A percentile compares a stretch with the other conserved stretches of the same genome.
phyloP scores from a whole-genome alignment of 2,329 filamentous ascomycete species.

The Pestalotiopsis sp. region DNA sequence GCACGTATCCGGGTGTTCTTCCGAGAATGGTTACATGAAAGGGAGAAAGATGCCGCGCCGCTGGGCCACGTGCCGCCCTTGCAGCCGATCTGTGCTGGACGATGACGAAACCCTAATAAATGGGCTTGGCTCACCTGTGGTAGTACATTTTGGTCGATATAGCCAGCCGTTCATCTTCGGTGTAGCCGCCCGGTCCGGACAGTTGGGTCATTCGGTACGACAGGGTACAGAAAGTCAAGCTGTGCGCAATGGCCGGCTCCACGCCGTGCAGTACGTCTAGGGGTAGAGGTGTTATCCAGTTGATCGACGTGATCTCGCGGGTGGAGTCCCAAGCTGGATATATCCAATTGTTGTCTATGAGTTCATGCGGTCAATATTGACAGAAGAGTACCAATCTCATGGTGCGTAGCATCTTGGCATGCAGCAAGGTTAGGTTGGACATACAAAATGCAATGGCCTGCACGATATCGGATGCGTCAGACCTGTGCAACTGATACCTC shows the following conservation, averaged over 20 bases:
- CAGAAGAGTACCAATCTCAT: neutral
- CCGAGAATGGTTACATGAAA: neutral
- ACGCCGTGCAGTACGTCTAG: conserved; percentile 15
- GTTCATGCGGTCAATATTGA: neutral
- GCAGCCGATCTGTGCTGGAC: neutral
- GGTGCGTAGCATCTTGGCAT: neutral
- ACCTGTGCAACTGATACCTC: neutral
- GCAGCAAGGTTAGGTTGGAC: conserved; percentile 15
- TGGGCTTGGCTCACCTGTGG: neutral
- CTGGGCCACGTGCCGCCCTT: conserved; percentile 9
- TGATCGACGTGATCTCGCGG: conserved; percentile 16
- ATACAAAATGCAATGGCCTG: conserved; percentile 33
- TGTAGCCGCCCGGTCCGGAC: neutral
- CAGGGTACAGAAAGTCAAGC: conserved; percentile 24
- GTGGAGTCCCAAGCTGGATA: conserved; percentile 15
- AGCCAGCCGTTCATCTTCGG: conserved; percentile 11
- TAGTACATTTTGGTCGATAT: conserved; percentile 5
- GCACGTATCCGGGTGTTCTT: neutral
- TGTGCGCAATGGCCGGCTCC: conserved; percentile 18
- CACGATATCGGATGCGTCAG: neutral
- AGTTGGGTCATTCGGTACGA: conserved; percentile 20
- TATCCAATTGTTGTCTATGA: conserved; percentile 7
- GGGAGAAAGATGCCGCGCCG: conserved; percentile 26
- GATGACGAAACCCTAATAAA: neutral
- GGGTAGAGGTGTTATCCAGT: conserved; percentile 15